These are phyloP conservation scores for Dryadomyces sulphureus DNA, from an alignment of 2,329 filamentous ascomycete genomes.

Conservation along the genomic window DNA sequence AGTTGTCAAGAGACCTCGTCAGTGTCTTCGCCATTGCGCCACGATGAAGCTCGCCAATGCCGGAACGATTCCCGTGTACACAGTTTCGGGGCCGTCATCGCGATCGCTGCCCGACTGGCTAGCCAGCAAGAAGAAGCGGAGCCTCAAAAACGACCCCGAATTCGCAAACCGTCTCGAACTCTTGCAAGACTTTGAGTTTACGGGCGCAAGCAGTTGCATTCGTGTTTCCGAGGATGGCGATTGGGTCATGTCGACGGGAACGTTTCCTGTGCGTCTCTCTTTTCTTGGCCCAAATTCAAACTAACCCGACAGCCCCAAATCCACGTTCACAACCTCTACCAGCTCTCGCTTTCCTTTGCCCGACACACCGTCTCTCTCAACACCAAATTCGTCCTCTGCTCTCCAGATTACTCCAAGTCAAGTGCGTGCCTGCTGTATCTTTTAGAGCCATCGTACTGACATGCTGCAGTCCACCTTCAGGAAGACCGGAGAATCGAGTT, in stretches of 20 bases:
- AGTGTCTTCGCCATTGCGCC: background rate
- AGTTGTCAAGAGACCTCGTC: no score
- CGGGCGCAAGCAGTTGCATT: constrained; percentile 67
- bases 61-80: constrained; percentile 40
- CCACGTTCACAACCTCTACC: constrained; percentile 87
- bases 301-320: constrained; percentile 42
- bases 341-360: constrained; percentile 84
- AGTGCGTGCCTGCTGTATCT: constrained; percentile 24
- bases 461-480: constrained; percentile 77
- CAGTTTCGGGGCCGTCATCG: constrained; percentile 79
- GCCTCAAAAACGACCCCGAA: constrained; percentile 81
- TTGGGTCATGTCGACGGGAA: constrained; percentile 92
- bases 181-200: constrained; percentile 94
- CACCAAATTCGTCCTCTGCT: constrained; percentile 77
- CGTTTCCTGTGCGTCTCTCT: constrained; percentile 31
- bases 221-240: constrained; percentile 88
- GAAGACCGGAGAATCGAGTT: constrained; percentile 85
- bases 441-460: no score
- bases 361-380: constrained; percentile 88
- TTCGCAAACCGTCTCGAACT: constrained; percentile 90
- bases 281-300: background rate
- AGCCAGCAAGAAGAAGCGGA: constrained; percentile 73
- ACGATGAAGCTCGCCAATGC: constrained; percentile 13
- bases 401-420: constrained; percentile 85
- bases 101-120: constrained; percentile 92